Base-by-base conservation (phyloP, 1,284 basidiomycete genomes). In the Kwoniella shivajii region DNA sequence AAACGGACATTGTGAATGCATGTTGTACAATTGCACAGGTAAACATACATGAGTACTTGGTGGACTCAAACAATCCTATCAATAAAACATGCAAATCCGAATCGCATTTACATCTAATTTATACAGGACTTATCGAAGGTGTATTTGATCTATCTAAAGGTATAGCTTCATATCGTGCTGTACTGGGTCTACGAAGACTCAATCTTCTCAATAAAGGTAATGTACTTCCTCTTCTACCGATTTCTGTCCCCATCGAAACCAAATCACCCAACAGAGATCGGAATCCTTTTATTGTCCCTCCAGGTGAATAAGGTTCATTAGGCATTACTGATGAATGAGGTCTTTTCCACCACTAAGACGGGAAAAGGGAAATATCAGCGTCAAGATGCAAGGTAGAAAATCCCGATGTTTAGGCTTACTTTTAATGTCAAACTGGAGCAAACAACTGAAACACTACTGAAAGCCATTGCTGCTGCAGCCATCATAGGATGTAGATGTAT, bases 401-500 rank as follows among this genome's bases (percentile, higher is more conserved):
- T 11, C 9, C 13, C n/a, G n/a, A n/a, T 39, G 38, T 20, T 7
- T n/a, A 33, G 22, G 60, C 74, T 68, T 56, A 78, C 76, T 72
- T 85, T 88, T 63, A 99, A 81, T 47, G 88, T 86, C 70, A 99
- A 79, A 55, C 90, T 93, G 63, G 90, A 93, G 18, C 84, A 85
- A 9, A 99, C 95, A 49, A 99, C 96, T 65, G 91, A 94, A 42
- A 99, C 95, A 65, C 89, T 92, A 47, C 90, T 94, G 76, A 91
- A 94, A 18, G 96, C 95, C 96, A 99, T 99, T 22, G 95, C 94
- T 0, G 88, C 90, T 10, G 92, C 95, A 0, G 96, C 94, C 81
- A 94, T 87, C 95, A 99, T 99, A 2, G 96, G 96, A 69, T 95
- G 96, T 72, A 99, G 84, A 76, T 93, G 91, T 34, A 94, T 69